Conservation (phyloP, 305 asterid species). For the Lippia alba region DNA sequence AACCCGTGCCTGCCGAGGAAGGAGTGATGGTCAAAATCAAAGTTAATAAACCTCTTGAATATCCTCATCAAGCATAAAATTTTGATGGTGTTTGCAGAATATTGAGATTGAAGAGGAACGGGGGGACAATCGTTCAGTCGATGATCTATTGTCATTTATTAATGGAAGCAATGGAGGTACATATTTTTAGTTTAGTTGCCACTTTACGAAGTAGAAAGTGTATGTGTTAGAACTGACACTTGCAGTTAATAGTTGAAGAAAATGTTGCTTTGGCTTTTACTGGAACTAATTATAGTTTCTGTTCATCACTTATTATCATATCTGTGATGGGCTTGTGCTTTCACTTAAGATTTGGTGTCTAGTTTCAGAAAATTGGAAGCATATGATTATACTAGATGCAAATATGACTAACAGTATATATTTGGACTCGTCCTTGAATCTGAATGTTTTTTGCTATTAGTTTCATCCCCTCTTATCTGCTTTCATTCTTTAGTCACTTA, state of each 20-base stretch:
- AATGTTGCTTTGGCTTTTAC: conserved; percentile 5
- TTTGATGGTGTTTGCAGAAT: conserved; percentile 53
- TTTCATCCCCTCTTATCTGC: conserved; percentile 1
- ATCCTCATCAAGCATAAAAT: conserved; percentile 23
- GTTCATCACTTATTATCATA: conserved; percentile 6
- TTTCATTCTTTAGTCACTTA: conserved; percentile 14
- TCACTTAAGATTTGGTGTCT: neutral
- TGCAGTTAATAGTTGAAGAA: conserved; percentile 17
- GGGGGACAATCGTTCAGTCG: conserved; percentile 75
- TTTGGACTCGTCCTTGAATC: neutral
- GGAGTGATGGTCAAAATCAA: conserved; percentile 12
- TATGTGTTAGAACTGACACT: conserved; percentile 17
- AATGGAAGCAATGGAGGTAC: conserved; percentile 67
- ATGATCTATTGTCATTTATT: conserved; percentile 73
- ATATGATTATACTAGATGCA: neutral
- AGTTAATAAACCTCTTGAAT: conserved; percentile 28
- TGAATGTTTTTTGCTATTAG: neutral
- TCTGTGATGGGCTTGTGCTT: conserved; percentile 5
- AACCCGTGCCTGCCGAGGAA: neutral
- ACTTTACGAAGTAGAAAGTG: neutral
- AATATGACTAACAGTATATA: neutral
- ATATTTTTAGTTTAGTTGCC: conserved; percentile 19
- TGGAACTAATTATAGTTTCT: conserved; percentile 16
- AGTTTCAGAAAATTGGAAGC: neutral
- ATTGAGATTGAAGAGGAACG: conserved; percentile 73